Conservation (phyloP, 805 yeast genomes). For the Ogataea paraovalis region DNA sequence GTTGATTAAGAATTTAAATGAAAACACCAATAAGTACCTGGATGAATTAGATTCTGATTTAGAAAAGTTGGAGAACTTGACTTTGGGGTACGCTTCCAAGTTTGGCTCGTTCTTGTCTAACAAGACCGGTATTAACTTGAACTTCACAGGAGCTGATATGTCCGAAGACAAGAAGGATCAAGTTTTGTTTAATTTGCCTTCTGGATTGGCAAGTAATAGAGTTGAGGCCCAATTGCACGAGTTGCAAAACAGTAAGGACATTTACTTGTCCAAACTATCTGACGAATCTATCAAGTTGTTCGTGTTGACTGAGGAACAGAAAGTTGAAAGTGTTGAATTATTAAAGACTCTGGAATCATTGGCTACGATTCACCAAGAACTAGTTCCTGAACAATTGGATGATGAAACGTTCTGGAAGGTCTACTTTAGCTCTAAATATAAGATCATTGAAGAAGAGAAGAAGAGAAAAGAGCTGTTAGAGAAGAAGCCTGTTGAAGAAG, state of each 20-base stretch:
- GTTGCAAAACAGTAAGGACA: slow-evolving; percentile 45
- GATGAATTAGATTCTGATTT: slow-evolving; percentile 72
- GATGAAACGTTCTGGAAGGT: slow-evolving; percentile 71
- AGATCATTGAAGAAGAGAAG: slow-evolving; percentile 57
- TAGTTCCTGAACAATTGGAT: slow-evolving; percentile 60
- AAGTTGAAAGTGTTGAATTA: slow-evolving; percentile 38
- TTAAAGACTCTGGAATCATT: slow-evolving; percentile 49
- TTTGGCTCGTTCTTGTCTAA: slow-evolving; percentile 50
- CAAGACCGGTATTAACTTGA: slow-evolving; percentile 15
- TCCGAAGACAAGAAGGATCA: slow-evolving; percentile 34
- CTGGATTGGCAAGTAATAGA: slow-evolving; percentile 44
- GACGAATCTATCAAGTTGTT: slow-evolving; percentile 38
- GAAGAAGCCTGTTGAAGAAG: slow-evolving; percentile 32
- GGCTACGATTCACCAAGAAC: slow-evolving; percentile 47
- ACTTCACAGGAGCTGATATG: slow-evolving; percentile 11
- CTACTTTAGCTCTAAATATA: slow-evolving; percentile 53
- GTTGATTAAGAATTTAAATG: slow-evolving; percentile 25
- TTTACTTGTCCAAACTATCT: slow-evolving; percentile 35
- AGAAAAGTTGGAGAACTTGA: slow-evolving; percentile 67
- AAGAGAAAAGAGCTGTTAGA: slow-evolving; percentile 61
- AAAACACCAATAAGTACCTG: slow-evolving; percentile 56
- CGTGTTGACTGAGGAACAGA: slow-evolving; percentile 43
- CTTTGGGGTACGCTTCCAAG: slow-evolving; percentile 55
- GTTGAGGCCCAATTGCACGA: slow-evolving; percentile 61
- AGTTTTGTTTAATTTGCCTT: slow-evolving; percentile 42